Conservation (phyloP, 108 stramenopile genomes). For the Fragilaria radians region DNA sequence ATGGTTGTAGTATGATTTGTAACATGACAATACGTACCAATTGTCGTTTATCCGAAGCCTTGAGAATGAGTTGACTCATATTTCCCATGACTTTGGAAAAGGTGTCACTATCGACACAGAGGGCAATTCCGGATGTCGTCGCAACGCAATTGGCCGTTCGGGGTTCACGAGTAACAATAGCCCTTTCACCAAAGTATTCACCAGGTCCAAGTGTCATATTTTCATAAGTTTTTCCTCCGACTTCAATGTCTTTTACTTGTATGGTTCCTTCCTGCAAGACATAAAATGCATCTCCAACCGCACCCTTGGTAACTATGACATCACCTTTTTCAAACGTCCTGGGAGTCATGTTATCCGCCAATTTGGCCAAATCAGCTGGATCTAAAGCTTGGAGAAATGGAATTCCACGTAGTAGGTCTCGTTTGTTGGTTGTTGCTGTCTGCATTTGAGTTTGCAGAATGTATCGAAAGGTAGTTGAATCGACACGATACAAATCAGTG, state of each 20-base stretch:
- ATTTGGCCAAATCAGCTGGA: slow-evolving; percentile 37
- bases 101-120: slow-evolving; percentile 34
- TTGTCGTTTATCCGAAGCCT: slow-evolving; percentile 36
- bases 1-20: no score
- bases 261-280: slow-evolving; percentile 70
- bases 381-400: slow-evolving; percentile 45
- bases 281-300: slow-evolving; percentile 53
- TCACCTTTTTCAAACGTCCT: slow-evolving; percentile 43
- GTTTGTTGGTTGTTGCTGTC: slow-evolving; percentile 2
- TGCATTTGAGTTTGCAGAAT: slow-evolving; percentile 43
- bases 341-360: slow-evolving; percentile 49
- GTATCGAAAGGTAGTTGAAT: slow-evolving; percentile 55
- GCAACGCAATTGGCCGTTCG: slow-evolving; percentile 21
- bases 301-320: slow-evolving; percentile 41
- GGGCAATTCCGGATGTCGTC: slow-evolving; percentile 22
- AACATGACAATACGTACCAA: no score
- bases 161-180: slow-evolving; percentile 21
- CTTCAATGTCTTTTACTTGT: slow-evolving; percentile 28
- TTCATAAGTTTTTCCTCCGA: slow-evolving; percentile 29
- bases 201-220: slow-evolving; percentile 43
- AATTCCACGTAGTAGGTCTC: slow-evolving; percentile 39
- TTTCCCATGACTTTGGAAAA: slow-evolving; percentile 48
- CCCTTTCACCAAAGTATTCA: slow-evolving; percentile 31
- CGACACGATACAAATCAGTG: slow-evolving; percentile 26
- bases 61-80: slow-evolving; percentile 21